phyloP scores from a whole-genome alignment of 208 protist genomes.

The Trypanosoma boissoni region DNA sequence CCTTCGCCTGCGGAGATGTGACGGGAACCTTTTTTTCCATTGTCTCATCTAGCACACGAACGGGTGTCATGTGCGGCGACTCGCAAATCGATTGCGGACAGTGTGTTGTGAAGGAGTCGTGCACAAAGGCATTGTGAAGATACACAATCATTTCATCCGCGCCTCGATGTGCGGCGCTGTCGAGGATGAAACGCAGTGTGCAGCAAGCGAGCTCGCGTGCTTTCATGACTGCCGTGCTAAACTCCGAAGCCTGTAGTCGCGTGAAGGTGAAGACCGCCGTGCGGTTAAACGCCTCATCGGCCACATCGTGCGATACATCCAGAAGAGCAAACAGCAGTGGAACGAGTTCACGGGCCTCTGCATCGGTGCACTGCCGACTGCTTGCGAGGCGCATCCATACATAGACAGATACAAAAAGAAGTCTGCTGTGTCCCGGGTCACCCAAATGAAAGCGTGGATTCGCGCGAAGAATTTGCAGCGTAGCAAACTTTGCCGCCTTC shows the following conservation, averaged over 20 bases:
- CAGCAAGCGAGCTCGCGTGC: conserved; percentile 67
- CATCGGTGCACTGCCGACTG: conserved; percentile 49
- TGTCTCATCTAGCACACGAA: background rate
- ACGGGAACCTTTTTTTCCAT: background rate
- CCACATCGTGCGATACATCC: conserved; percentile 47
- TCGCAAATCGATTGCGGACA: background rate
- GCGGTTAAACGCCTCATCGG: conserved; percentile 14
- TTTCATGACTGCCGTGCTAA: conserved; percentile 47
- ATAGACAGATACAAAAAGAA: conserved; percentile 43
- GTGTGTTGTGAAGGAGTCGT: background rate
- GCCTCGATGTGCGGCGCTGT: conserved; percentile 35
- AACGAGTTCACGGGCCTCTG: conserved; percentile 42
- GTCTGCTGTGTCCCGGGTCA: conserved; percentile 39
- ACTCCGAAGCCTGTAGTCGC: conserved; percentile 39
- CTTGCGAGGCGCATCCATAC: conserved; percentile 47
- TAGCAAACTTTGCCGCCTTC: conserved; percentile 36
- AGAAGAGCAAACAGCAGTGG: conserved; percentile 55
- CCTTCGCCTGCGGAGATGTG: background rate
- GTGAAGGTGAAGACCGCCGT: conserved; percentile 16
- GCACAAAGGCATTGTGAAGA: conserved; percentile 45
- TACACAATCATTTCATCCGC: conserved; percentile 64
- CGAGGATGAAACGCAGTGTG: conserved; percentile 37
- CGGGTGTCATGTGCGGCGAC: background rate
- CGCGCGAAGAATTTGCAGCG: conserved; percentile 46
- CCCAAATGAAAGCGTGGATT: conserved; percentile 64